A percentile compares a stretch with the other conserved stretches of the same genome.
Conservation (phyloP, 2,329 filamentous ascomycete genomes). For the Calonectria ilicicola region DNA sequence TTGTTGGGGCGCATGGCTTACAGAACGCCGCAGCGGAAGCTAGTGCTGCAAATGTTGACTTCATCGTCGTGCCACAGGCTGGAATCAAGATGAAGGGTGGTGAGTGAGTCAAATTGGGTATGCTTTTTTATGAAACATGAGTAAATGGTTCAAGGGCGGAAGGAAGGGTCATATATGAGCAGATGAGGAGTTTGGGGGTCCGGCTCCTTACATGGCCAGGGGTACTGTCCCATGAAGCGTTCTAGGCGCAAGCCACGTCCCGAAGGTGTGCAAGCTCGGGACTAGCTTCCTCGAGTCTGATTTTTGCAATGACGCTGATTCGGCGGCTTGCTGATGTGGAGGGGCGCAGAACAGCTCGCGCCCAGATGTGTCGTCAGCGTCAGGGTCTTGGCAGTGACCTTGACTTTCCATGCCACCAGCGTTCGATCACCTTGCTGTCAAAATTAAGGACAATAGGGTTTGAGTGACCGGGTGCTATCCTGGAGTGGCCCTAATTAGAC, state of each 20-base stretch:
- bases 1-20: conserved; percentile 21
- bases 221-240: conserved; percentile 18
- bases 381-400: conserved; percentile 5
- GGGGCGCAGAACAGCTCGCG: conserved; percentile 5
- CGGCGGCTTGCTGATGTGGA: neutral
- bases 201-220: conserved; percentile 12
- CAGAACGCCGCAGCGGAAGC: conserved; percentile 31
- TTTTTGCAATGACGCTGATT: conserved; percentile 11
- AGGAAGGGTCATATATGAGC: conserved; percentile 18
- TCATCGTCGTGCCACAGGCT: conserved; percentile 28
- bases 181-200: neutral
- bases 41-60: conserved; percentile 31
- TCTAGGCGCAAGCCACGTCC: conserved; percentile 25
- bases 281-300: conserved; percentile 14
- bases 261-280: conserved; percentile 15
- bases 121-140: neutral
- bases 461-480: conserved; percentile 28
- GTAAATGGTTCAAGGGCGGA: neutral
- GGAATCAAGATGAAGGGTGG: neutral
- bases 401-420: conserved; percentile 8
- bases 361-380: conserved; percentile 20
- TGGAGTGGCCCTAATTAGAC: conserved; percentile 12
- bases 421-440: neutral
- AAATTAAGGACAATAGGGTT: conserved; percentile 26
- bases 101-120: neutral